These are phyloP conservation scores for Cercospora zeina DNA, from an alignment of 2,329 filamentous ascomycete species.

Conservation along the genomic window DNA sequence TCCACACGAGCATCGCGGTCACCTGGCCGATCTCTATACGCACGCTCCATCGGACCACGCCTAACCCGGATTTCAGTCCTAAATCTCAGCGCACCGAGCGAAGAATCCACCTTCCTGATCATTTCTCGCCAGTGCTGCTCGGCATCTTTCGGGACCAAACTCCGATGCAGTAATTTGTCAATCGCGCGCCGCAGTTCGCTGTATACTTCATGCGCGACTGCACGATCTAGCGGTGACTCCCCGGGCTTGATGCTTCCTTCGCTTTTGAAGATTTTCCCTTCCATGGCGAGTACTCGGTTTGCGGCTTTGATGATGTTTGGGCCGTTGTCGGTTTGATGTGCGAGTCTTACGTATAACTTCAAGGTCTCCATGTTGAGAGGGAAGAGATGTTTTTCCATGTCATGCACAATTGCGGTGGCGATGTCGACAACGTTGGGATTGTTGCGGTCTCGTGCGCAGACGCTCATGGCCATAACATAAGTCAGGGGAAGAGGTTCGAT, in stretches of 20 bases:
- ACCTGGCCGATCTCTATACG: not conserved
- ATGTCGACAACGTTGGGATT: constrained; percentile 69
- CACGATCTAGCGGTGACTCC: constrained; percentile 7
- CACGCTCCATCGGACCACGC: not conserved
- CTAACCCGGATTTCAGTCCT: not conserved
- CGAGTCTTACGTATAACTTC: constrained; percentile 58
- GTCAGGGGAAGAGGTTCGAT: constrained; percentile 48
- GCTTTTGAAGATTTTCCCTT: constrained; percentile 19
- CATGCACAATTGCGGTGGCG: constrained; percentile 64
- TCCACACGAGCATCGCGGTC: not conserved
- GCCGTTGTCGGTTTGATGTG: constrained; percentile 47
- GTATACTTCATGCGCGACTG: constrained; percentile 31
- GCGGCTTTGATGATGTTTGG: constrained; percentile 35
- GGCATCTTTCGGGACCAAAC: constrained; percentile 27
- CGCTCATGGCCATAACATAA: constrained; percentile 71
- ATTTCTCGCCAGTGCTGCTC: constrained; percentile 28
- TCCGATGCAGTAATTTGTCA: constrained; percentile 33
- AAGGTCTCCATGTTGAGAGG: constrained; percentile 56
- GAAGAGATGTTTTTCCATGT: constrained; percentile 55
- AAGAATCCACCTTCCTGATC: constrained; percentile 31
- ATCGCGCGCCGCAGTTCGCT: constrained; percentile 14
- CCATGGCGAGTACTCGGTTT: constrained; percentile 30
- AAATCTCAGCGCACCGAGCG: constrained; percentile 7
- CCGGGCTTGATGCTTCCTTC: not conserved
- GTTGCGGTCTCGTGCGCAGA: constrained; percentile 73